Evolutionary conservation across 2,329 filamentous ascomycete genomes (phyloP).

Genomic region (Nannizzia gypsea): DNA sequence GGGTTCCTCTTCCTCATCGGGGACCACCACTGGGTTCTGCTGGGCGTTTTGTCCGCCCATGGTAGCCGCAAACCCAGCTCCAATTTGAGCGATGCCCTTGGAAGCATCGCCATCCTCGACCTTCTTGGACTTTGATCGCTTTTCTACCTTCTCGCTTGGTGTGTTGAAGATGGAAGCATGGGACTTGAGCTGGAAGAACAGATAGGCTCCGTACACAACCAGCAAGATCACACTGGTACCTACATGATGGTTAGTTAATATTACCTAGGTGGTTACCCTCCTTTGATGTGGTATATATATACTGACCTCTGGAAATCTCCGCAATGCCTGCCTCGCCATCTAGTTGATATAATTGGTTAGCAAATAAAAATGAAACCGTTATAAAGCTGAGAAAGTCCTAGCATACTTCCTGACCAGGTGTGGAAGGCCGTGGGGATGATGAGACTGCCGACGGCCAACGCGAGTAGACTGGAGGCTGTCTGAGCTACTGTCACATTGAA

Average conservation of each 20-base stretch:
- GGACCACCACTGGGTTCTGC: conserved; percentile 40
- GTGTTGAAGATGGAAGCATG: conserved; percentile 70
- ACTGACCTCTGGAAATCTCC: not conserved
- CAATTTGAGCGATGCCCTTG: conserved; percentile 42
- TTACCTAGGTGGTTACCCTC: too few species aligned
- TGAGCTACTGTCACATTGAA: conserved; percentile 92
- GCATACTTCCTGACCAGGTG: not conserved
- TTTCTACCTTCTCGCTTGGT: conserved; percentile 65
- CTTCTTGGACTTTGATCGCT: conserved; percentile 29
- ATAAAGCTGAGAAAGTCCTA: not conserved
- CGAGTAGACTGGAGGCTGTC: conserved; percentile 70
- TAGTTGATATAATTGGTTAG: conserved; percentile 72
- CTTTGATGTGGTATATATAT: conserved; percentile 45
- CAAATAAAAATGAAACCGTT: not conserved
- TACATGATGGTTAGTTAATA: not conserved
- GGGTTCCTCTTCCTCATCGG: conserved; percentile 61
- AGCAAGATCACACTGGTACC: conserved; percentile 51
- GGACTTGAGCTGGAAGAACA: conserved; percentile 84
- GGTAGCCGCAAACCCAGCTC: conserved; percentile 38
- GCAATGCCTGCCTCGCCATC: not conserved
- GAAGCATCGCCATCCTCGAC: conserved; percentile 40
- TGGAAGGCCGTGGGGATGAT: conserved; percentile 3
- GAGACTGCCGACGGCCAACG: conserved; percentile 65
- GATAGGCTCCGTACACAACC: conserved; percentile 69
- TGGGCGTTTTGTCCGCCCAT: conserved; percentile 40